A percentile compares a stretch with the other conserved stretches of the same genome.
Evolutionary conservation across 1,139 yeast species (phyloP).

Genomic region (Magnusiomyces tetraspermus): DNA sequence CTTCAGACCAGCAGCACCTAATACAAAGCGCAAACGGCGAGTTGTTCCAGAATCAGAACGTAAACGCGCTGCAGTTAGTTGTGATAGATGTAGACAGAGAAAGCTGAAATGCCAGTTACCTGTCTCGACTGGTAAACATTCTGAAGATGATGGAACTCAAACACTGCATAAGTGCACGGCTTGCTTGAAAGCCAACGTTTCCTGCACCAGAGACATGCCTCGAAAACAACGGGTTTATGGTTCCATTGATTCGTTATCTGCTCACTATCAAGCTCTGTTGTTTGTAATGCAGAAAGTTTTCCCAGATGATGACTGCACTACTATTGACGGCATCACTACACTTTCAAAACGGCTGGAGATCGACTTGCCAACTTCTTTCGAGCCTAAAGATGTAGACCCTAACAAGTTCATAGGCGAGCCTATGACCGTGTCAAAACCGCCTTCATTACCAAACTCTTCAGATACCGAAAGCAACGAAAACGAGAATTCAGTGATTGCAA

Average conservation of each 20-base stretch:
- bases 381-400: conserved; percentile 11
- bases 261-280: conserved; percentile 13
- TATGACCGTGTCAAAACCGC: background rate
- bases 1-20: background rate
- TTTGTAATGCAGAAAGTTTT: conserved; percentile 7
- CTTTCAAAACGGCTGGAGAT: conserved; percentile 7
- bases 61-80: conserved; percentile 14
- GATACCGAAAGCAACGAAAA: background rate
- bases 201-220: conserved; percentile 12
- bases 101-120: conserved; percentile 13
- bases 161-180: conserved; percentile 4
- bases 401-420: conserved; percentile 7
- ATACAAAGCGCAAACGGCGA: conserved; percentile 12
- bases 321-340: conserved; percentile 7
- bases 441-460: background rate
- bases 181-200: conserved; percentile 10
- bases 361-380: conserved; percentile 7
- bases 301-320: conserved; percentile 13
- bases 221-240: conserved; percentile 15
- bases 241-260: conserved; percentile 11
- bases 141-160: background rate
- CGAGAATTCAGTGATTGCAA: background rate
- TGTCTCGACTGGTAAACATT: background rate
- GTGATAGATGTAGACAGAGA: conserved; percentile 14
- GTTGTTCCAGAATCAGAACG: conserved; percentile 15